Evolutionary conservation across 768 basidiomycete species (phyloP).

Genomic region (Auriculariales sp.): DNA sequence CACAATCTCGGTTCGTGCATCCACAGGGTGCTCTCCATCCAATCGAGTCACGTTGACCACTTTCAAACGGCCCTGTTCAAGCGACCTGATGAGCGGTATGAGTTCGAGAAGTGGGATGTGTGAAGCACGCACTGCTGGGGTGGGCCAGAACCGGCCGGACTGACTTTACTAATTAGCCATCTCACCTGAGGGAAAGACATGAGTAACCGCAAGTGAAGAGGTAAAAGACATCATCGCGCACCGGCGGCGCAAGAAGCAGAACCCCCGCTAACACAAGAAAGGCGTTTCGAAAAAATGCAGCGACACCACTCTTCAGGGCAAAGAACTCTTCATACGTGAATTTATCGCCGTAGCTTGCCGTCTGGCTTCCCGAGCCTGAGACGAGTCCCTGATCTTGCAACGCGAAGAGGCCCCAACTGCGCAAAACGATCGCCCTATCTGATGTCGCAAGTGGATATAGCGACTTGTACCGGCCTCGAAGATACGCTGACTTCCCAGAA

Average conservation of each 20-base stretch:
- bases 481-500: constrained; percentile 22
- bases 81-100: constrained; percentile 23
- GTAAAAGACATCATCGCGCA: constrained; percentile 8
- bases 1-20: constrained; percentile 46
- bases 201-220: not conserved
- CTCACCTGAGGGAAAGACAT: constrained; percentile 28
- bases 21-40: constrained; percentile 28
- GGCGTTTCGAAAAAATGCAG: constrained; percentile 25
- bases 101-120: not conserved
- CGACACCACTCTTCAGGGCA: constrained; percentile 9
- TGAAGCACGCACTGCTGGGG: not conserved
- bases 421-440: constrained; percentile 37
- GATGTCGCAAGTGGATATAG: constrained; percentile 28
- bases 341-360: constrained; percentile 48
- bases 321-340: constrained; percentile 69
- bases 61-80: constrained; percentile 45
- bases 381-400: constrained; percentile 8
- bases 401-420: constrained; percentile 40
- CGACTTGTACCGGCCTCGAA: constrained; percentile 23
- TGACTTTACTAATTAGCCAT: constrained; percentile 34
- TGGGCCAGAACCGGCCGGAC: constrained; percentile 16
- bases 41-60: constrained; percentile 55
- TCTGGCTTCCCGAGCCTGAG: not conserved
- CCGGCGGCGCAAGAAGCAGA: constrained; percentile 11
- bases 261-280: constrained; percentile 10